Base-by-base conservation (phyloP, 148 eudicot species). In the Rhododendron simsii region DNA sequence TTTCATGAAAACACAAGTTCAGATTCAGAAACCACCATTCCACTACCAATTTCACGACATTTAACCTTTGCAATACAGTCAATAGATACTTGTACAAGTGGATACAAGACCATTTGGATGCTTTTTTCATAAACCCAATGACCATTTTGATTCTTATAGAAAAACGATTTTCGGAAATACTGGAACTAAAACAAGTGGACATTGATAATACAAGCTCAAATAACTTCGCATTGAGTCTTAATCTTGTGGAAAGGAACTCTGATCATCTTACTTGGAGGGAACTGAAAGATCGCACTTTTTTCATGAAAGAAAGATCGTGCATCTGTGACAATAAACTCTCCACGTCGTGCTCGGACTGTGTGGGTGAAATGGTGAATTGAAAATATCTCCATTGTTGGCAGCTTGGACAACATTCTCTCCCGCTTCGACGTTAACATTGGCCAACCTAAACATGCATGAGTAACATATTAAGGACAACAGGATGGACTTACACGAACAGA, bases 261-360 rank as follows among this genome's bases (percentile, higher is more conserved):
- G 87, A 86, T 69, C 78, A 80, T 85, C 81, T 55, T 88, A 83
- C 78, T 48, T 85, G 8, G 92, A 86, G 45, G 98, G 95, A 28
- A 94, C n/a, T n/a, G 94, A 89, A 26, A 96, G 95, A 81, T 91
- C 84, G 45, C 87, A n/a, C n/a, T n/a, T n/a, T n/a, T n/a, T n/a
- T n/a, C 98, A 94, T 93, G 91, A 96, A 93, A 48, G 98, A 96
- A 73, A 94, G 90, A 89, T 96, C 96, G 86, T 94, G 96, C 96
- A 94, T 94, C 93, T 94, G 92, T 9, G 96, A 93, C 59, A 94
- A 88, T 88, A 96, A 86, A 84, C 57, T 87, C 83, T 91, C 92
- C 7, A 90, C 91, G 67, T 88, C 93, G 63, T 85, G 85, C 26
- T 90, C 83, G 41, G 86, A 69, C 41, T n/a, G n/a, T 44, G 44